Base-by-base conservation (phyloP, 176 grass and related monocot species). In the Carex littledalei region DNA sequence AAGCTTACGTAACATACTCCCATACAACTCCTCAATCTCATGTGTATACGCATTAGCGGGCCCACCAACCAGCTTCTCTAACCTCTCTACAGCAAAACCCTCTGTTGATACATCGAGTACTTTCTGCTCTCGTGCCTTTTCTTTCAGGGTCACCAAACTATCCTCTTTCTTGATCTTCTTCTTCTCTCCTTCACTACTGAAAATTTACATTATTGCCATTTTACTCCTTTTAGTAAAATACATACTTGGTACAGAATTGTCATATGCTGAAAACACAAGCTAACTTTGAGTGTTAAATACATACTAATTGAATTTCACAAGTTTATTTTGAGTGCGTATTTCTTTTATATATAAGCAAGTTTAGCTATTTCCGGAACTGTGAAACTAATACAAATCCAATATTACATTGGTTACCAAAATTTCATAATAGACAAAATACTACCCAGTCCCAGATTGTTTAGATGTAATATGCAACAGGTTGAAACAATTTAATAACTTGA, bases 21-120 rank as follows among this genome's bases (percentile, higher is more conserved):
- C 21, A 20, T 83, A 83, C 81, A 83, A 83, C 20, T 83, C 81
- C 62, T 83, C 81, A 15, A 83, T 67, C 49, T 83, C 62, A 34
- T 67, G 60, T 9, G 81, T 67, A 37, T 83, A 83, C 4, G 63
- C 61, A 69, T 47, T 54, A 67, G 58, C 79, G 1, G 79, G 35
- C 57, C 39, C 81, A 67, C 56, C 18, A 20, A 69, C 62, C 21
- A 83, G 62, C 64, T 31, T 83, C 21, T 83, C 81, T 20, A 83
- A 83, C 43, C 62, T 65, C 1, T 83, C 63, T 52, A 83, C 62
- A 4, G 12, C 61, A 68, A 83, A 83, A 66, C 81, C 81, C 13
- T 83, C 39, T 24, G 81, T 31, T 1, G 49, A 47, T 29, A 17
- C 41, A 55, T 83, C 81, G 5, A 83, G 63, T 54, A 67, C 17